Evolutionary conservation across 495 filamentous ascomycete species (phyloP), one percentile per base, ranked within the genome.

Genomic region (Amniculicola lignicola): DNA sequence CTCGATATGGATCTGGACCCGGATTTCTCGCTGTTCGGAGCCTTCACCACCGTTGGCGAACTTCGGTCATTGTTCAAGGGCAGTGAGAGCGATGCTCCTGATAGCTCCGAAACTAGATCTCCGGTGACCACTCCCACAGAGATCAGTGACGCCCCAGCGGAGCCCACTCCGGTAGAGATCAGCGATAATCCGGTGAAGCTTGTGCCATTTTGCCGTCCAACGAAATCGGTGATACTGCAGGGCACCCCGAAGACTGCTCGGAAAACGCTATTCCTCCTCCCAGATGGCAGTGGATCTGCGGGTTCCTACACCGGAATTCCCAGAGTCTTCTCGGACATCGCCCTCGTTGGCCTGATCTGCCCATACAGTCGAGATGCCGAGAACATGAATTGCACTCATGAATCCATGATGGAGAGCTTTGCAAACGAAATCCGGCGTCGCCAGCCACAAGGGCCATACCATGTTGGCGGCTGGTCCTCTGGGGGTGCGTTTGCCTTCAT

Each of bases 391-490:
- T 72, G 73, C 71, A 70, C 70, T 47, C 62, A 83, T 16, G 73
- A 79, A 21, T 67, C 70, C 63, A 61, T 80, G 61, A 75, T 75
- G 0, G 58, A 72, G 24, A 73, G 74, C 46, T 90, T 82, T 63
- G 72, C 85, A 21, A 61, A 69, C 2, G 84, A 86, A 61, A 83
- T 90, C 50, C 77, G 77, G 54, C 76, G 77, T 1, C 78, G 79
- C 24, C 84, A 85, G 60, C 79, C 83, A 1, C 24, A 70, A 0
- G 87, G 87, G 5, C 87, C 87, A 0, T 91, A 90, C 62, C 67
- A 77, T 27, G 62, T 91, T 4, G 78, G 79, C 9, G 87, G 87
- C 41, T 75, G 74, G 75, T 75, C 77, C 39, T 62, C 70, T 2
- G 76, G 77, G 0, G 79, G 78, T 1, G 61, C 79, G 14, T 54